phyloP scores from a whole-genome alignment of 768 basidiomycete genomes.

The Strobilomyces confusus region DNA sequence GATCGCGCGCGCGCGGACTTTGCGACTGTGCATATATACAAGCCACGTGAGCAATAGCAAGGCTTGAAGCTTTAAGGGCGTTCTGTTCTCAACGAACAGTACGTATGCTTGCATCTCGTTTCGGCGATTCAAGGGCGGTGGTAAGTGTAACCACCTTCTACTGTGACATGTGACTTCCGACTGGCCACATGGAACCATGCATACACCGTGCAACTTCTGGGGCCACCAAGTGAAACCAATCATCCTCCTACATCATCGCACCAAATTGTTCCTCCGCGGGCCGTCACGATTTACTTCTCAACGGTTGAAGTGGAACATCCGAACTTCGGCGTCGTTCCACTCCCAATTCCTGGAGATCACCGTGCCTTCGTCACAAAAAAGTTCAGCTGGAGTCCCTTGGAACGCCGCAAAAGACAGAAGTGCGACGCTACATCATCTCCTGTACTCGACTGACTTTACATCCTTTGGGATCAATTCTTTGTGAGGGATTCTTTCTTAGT shows the following conservation, averaged over 20 bases:
- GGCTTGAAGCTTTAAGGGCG: too few relatives aligned
- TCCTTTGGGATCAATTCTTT: not conserved
- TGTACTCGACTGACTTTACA: not conserved
- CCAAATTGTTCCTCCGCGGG: not conserved
- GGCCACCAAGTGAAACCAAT: not conserved
- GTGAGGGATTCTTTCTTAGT: not conserved
- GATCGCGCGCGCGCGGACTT: too few relatives aligned
- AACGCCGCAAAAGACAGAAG: not conserved
- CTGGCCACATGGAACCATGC: not conserved
- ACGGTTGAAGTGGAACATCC: not conserved
- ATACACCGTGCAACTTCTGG: too few relatives aligned
- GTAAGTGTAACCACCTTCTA: too few relatives aligned
- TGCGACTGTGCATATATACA: too few relatives aligned
- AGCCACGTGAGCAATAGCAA: not conserved
- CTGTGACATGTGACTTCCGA: not conserved
- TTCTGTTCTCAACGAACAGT: too few relatives aligned
- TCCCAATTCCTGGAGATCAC: not conserved
- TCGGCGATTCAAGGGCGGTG: too few relatives aligned
- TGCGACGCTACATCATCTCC: not conserved
- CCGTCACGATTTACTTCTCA: not conserved
- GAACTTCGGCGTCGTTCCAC: not conserved
- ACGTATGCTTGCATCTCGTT: too few relatives aligned
- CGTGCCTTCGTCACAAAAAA: not conserved
- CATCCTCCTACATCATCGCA: not conserved
- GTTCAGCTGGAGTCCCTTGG: not conserved